Percentiles rank a stretch among this genome's conserved stretches.
Evolutionary conservation across 305 asterid genomes (phyloP).

Genomic region (Rubia balearica): DNA sequence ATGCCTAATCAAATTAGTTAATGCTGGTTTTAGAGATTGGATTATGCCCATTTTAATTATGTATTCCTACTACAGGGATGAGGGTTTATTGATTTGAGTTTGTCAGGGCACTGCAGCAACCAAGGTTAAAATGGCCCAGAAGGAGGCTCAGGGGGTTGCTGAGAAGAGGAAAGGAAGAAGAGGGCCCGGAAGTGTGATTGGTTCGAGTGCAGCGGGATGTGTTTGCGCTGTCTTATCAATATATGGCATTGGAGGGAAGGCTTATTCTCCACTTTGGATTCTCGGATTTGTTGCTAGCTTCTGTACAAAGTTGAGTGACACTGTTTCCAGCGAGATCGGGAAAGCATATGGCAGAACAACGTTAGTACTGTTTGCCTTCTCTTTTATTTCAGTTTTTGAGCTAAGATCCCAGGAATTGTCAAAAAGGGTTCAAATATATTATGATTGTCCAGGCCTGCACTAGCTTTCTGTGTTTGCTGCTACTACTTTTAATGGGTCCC

Average conservation of each 20-base stretch:
- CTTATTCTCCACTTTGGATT: conserved; percentile 56
- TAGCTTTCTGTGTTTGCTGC: not conserved
- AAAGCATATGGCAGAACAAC: conserved; percentile 94
- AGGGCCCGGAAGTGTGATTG: conserved; percentile 93
- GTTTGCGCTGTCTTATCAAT: conserved; percentile 75
- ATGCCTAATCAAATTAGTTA: not conserved
- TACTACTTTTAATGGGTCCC: not conserved
- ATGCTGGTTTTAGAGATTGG: not conserved
- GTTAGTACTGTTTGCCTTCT: conserved; percentile 43
- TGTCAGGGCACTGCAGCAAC: conserved; percentile 83
- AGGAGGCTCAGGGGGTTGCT: conserved; percentile 94
- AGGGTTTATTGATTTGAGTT: conserved; percentile 16
- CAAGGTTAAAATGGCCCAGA: conserved; percentile 90
- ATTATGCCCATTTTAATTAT: not conserved
- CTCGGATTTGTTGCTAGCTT: conserved; percentile 92
- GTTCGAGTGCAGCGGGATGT: conserved; percentile 96
- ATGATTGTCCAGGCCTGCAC: not conserved
- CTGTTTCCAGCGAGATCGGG: conserved; percentile 97
- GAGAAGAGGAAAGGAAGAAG: conserved; percentile 93
- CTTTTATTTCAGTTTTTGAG: conserved; percentile 5
- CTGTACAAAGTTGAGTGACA: conserved; percentile 93
- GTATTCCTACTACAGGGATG: conserved; percentile 8
- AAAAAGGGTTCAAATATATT: not conserved
- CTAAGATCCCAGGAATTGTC: not conserved
- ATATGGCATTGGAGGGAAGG: conserved; percentile 63